phyloP scores from a whole-genome alignment of 768 basidiomycete species.

The Solioccasus polychromus region DNA sequence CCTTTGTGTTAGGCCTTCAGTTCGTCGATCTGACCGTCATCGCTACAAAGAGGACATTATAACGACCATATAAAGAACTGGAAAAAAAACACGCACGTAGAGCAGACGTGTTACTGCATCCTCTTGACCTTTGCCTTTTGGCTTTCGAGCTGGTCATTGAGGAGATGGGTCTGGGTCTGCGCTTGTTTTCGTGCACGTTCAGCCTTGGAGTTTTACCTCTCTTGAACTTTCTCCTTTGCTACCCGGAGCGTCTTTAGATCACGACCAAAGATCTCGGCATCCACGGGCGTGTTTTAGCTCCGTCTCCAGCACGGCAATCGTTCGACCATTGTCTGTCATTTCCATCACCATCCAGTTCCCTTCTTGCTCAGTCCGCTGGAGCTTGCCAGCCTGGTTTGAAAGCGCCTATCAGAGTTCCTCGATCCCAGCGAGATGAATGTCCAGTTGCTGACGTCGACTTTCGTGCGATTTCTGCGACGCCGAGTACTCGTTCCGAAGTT shows the following conservation, averaged over 20 bases:
- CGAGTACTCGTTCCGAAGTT: constrained; percentile 59
- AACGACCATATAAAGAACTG: constrained; percentile 1
- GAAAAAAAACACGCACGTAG: constrained; percentile 42
- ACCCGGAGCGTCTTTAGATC: constrained; percentile 66
- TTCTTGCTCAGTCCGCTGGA: constrained; percentile 63
- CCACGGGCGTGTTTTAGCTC: constrained; percentile 73
- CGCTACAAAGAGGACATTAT: constrained; percentile 36
- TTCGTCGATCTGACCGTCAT: constrained; percentile 50
- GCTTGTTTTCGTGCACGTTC: constrained; percentile 67
- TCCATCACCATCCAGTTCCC: constrained; percentile 58
- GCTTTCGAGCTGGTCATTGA: constrained; percentile 63
- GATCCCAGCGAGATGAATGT: constrained; percentile 67
- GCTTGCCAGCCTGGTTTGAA: constrained; percentile 54
- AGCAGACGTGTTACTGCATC: constrained; percentile 55
- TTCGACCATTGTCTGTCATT: constrained; percentile 62
- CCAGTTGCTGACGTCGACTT: constrained; percentile 68
- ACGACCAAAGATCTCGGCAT: constrained; percentile 74
- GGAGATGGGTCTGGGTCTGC: constrained; percentile 58
- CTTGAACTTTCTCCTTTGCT: constrained; percentile 65
- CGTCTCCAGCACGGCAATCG: constrained; percentile 64
- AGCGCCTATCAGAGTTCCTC: constrained; percentile 72
- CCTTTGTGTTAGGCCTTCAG: constrained; percentile 70
- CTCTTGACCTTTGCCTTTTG: constrained; percentile 41
- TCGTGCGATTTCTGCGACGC: constrained; percentile 66
- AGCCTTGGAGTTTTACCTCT: constrained; percentile 46